phyloP scores from a whole-genome alignment of 169 alveolate species.

The Eimeria praecox region DNA sequence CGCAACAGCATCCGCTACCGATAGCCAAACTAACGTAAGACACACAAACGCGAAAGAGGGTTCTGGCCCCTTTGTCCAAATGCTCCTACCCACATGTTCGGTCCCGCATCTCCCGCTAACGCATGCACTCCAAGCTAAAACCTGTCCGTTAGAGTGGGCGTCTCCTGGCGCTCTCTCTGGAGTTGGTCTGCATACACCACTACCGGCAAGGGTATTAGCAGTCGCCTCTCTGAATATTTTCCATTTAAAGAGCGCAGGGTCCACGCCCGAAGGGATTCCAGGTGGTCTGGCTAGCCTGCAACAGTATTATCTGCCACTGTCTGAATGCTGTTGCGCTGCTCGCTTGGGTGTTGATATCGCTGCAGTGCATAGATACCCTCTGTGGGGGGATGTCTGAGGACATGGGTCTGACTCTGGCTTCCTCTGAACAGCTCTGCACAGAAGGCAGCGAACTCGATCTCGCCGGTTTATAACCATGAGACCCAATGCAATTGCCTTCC shows the following conservation, averaged over 20 bases:
- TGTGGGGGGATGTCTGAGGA: slow-evolving; percentile 64
- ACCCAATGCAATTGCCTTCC: neutral
- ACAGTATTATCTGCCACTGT: neutral
- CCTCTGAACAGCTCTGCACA: slow-evolving; percentile 67
- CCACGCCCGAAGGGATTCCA: neutral
- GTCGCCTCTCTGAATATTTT: neutral
- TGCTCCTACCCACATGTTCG: neutral
- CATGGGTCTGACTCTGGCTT: slow-evolving; percentile 66
- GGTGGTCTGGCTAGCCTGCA: neutral
- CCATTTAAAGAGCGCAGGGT: neutral
- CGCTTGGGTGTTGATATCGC: neutral
- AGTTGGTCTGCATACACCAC: neutral
- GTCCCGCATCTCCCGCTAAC: neutral
- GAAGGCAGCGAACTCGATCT: slow-evolving; percentile 67
- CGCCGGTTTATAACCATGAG: neutral
- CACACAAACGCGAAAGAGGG: neutral
- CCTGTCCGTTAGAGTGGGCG: neutral
- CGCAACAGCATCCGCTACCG: slow-evolving; percentile 43
- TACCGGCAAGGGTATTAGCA: no score
- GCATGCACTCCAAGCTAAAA: neutral
- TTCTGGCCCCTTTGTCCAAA: neutral
- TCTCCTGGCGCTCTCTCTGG: neutral
- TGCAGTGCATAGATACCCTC: slow-evolving; percentile 60
- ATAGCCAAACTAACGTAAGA: slow-evolving; percentile 53
- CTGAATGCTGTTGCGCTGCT: neutral